Evolutionary conservation across 805 yeast genomes (phyloP), one percentile per base, ranked within the genome.

Genomic region (Ogataea methylovora): DNA sequence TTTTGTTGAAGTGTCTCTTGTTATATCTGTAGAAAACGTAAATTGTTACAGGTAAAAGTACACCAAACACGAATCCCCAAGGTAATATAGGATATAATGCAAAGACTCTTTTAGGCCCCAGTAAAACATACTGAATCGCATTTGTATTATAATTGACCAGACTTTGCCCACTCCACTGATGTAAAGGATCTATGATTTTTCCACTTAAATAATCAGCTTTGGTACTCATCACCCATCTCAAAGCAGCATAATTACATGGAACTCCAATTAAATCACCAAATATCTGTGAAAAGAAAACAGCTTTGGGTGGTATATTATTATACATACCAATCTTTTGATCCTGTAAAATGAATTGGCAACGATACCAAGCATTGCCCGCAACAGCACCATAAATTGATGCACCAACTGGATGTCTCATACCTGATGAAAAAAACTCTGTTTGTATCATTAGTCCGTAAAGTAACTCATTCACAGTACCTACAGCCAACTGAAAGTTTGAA

Each of bases 321-420:
- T 73, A 73, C 42, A 70, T 69, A 1, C 77, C 79, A 5, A 72
- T 52, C 41, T 71, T 67, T 56, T 67, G 64, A 38, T 62, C 68
- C 26, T 52, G 56, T 12, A 52, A 41, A 20, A 52, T 39, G 31
- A 40, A 67, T 41, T 70, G 74, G 0, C 75, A 72, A 23, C 75
- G 43, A 38, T 68, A 68, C 73, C 73, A 68, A 2, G 73, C 71
- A 44, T 71, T 67, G 2, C 76, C 76, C 1, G 76, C 69, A n/a
- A 71, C 54, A 8, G 73, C 65, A 4, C 73, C 73, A 44, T 67
- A 71, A 4, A 68, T 58, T 2, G 67, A 50, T 4, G 73, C 74
- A 5, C 73, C 68, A 3, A 64, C 71, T 1, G 75, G 75, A 37
- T 70, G 74, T 28, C 54, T 52, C 21, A 48, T 35, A 4, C 38